Base-by-base conservation (phyloP, 2,329 filamentous ascomycete species). In the Penicillium hordei region DNA sequence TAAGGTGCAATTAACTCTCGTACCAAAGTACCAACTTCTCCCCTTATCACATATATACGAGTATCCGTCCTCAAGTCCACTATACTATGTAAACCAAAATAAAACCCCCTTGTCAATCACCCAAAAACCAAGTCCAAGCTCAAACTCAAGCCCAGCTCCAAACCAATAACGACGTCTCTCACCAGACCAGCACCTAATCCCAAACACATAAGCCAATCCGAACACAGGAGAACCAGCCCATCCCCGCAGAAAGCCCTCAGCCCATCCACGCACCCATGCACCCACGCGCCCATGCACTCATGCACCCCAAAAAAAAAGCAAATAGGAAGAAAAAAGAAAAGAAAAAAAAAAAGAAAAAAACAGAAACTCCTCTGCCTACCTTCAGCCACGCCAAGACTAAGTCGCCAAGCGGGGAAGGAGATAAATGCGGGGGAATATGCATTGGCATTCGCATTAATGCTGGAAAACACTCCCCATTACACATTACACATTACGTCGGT, bases 361-460 rank as follows among this genome's bases (percentile, higher is more conserved):
- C 6, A 31, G 3, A 48, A 36, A 44, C 29, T 19, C 6, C 42
- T 48, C 51, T 44, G 42, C 31, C 33, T 53, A 38, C 27, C 33
- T 44, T 23, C 33, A 29, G 46, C 15, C 31, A 31, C 27, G 52
- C 52, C 44, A 55, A 55, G 52, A 3, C 29, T 9, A 33, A 48
- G 10, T 33, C 19, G 19, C 45, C 45, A 48, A 25, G 45, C 45
- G 45, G 45, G 45, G 45, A 31, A 46, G 13, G 44, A 48, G 31
- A 25, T 33, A 34, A 55, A 50, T 55, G 52, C 52, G 52, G 52
- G 52, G 48, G 19, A 46, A 36, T 21, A 40, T 33, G 29, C 42
- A 53, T 27, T 10, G 5, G 19, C 27, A 9, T 31, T 12, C 12
- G 3, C 27, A 12, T 5, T 31, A 17, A 29, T 8, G 5, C 27